These are phyloP conservation scores for Rugonectria rugulosa DNA, from an alignment of 2,329 filamentous ascomycete genomes.

Conservation along the genomic window DNA sequence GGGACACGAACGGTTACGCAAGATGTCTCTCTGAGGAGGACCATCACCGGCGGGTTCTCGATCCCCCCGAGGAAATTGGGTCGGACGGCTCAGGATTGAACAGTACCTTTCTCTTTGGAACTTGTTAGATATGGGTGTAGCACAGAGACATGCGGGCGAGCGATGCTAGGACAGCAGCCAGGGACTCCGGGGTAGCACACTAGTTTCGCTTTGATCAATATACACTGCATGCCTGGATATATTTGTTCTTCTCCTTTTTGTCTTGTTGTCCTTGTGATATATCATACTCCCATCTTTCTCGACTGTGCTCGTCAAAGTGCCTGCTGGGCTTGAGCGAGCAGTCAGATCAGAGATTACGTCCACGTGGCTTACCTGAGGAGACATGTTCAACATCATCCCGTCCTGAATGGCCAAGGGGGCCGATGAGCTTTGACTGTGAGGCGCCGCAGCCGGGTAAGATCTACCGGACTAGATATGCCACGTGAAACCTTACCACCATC, in stretches of 20 bases:
- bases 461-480: not conserved
- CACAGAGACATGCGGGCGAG: slow-evolving; percentile 34
- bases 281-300: too few species aligned
- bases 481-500: not conserved
- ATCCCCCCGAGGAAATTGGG: slow-evolving; percentile 20
- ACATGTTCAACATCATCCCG: too few species aligned
- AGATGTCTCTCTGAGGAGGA: slow-evolving; percentile 24
- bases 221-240: slow-evolving; percentile 34
- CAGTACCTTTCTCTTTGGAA: slow-evolving; percentile 23
- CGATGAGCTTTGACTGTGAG: not conserved
- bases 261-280: not conserved
- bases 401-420: too few species aligned
- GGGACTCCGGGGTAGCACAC: slow-evolving; percentile 30
- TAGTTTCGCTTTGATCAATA: slow-evolving; percentile 28
- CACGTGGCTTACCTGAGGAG: too few species aligned
- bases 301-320: too few species aligned
- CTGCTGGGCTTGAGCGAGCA: too few species aligned
- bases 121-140: slow-evolving; percentile 7
- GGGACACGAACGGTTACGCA: slow-evolving; percentile 15
- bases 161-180: slow-evolving; percentile 29
- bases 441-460: slow-evolving; percentile 8
- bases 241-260: not conserved
- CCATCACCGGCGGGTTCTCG: slow-evolving; percentile 10
- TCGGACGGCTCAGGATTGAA: slow-evolving; percentile 17
- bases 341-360: too few species aligned